A percentile compares a stretch with the other conserved stretches of the same genome.
Evolutionary conservation across 2,329 filamentous ascomycete genomes (phyloP).

Genomic region (Penicillium sp.): DNA sequence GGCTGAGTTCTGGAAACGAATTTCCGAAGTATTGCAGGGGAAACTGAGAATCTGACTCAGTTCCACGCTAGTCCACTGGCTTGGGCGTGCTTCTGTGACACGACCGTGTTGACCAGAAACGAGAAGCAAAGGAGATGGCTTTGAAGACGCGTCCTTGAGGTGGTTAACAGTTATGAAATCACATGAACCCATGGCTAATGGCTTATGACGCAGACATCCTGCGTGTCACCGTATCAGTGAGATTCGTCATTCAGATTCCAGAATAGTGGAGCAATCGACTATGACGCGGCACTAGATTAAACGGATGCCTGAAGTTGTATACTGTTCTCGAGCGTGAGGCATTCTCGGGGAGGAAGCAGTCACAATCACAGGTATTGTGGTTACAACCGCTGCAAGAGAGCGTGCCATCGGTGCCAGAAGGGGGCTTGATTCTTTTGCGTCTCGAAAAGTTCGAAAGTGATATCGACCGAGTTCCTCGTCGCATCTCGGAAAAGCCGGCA

Average conservation of each 20-base stretch:
- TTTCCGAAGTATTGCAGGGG: not conserved
- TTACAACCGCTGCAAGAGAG: not conserved
- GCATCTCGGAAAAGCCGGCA: not conserved
- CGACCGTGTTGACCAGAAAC: not conserved
- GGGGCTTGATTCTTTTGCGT: not conserved
- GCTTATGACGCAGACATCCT: not conserved
- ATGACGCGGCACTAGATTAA: not conserved
- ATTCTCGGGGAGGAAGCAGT: not conserved
- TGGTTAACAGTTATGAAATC: too few species aligned
- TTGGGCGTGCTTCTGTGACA: not conserved
- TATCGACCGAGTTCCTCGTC: not conserved
- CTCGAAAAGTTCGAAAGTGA: not conserved
- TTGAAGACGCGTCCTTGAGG: not conserved
- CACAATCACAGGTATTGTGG: not conserved
- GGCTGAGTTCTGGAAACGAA: not conserved
- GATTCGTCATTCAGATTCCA: not conserved
- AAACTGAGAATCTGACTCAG: not conserved
- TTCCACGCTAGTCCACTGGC: not conserved
- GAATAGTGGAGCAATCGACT: not conserved
- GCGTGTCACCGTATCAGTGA: not conserved
- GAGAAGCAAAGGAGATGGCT: not conserved
- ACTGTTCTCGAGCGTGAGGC: not conserved
- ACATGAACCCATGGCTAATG: not conserved
- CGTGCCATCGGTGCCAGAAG: not conserved
- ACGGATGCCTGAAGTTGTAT: not conserved